Conservation (phyloP, 441 rosid genomes). For the Pelargonium fulgidum region DNA sequence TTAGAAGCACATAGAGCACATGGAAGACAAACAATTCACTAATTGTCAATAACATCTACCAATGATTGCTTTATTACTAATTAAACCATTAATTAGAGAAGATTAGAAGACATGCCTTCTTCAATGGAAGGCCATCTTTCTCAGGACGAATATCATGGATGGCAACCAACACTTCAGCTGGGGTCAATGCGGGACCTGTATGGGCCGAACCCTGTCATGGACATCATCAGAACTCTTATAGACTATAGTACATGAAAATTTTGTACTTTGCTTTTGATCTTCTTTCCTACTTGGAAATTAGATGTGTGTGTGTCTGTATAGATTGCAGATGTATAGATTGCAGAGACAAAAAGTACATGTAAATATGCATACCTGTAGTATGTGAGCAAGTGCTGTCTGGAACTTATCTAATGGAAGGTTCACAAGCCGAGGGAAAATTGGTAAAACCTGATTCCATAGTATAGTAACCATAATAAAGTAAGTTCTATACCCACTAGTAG, state of each 20-base stretch:
- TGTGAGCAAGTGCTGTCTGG: constrained; percentile 94
- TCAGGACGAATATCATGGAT: constrained; percentile 88
- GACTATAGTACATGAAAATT: no score
- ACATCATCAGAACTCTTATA: neutral
- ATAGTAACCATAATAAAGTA: constrained; percentile 11
- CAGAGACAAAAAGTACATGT: neutral
- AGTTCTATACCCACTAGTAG: constrained; percentile 11
- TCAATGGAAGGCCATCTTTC: constrained; percentile 77
- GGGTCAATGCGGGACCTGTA: constrained; percentile 98
- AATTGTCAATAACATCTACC: constrained; percentile 5
- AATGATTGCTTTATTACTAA: constrained; percentile 9
- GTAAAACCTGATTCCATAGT: constrained; percentile 63
- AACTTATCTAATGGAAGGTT: constrained; percentile 92
- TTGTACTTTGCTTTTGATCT: no score
- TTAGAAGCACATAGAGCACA: neutral
- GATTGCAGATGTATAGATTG: no score
- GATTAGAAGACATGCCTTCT: constrained; percentile 49
- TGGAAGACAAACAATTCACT: neutral
- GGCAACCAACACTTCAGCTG: constrained; percentile 96
- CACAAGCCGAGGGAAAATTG: constrained; percentile 88
- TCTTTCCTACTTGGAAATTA: no score
- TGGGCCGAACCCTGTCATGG: constrained; percentile 92
- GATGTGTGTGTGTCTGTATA: no score
- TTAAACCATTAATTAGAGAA: constrained; percentile 20
- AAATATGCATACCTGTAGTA: constrained; percentile 68